Evolutionary conservation across 495 filamentous ascomycete species (phyloP).

Genomic region (Umbilicaria muhlenbergii): DNA sequence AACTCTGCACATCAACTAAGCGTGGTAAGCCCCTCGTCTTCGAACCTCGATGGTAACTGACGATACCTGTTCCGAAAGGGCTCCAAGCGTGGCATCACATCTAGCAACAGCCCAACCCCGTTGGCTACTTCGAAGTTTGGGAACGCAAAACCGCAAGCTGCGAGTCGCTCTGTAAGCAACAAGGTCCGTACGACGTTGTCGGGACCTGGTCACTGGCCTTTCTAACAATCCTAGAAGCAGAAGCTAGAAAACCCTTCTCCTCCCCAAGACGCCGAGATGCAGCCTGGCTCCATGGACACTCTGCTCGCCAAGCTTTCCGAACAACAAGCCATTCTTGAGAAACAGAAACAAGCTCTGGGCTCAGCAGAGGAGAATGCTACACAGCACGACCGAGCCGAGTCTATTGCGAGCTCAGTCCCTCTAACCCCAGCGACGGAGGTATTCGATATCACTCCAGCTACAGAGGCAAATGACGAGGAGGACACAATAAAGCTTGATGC

Average conservation of each 20-base stretch:
- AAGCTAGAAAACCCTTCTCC: constrained; percentile 28
- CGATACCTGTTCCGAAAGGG: background rate
- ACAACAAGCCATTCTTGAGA: constrained; percentile 41
- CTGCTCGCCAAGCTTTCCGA: constrained; percentile 52
- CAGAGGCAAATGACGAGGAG: constrained; percentile 7
- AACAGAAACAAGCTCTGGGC: constrained; percentile 35
- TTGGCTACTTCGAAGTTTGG: constrained; percentile 26
- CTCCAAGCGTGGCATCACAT: constrained; percentile 16
- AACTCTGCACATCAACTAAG: constrained; percentile 4
- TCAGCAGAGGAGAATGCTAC: constrained; percentile 15
- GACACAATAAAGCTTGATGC: constrained; percentile 18
- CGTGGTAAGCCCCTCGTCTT: constrained; percentile 3
- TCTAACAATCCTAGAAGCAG: constrained; percentile 37
- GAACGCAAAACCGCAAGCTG: constrained; percentile 16
- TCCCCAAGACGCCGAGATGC: constrained; percentile 21
- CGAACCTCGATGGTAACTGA: no score
- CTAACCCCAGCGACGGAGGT: constrained; percentile 42
- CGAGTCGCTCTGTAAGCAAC: constrained; percentile 1
- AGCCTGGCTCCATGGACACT: constrained; percentile 30
- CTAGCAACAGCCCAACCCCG: constrained; percentile 18
- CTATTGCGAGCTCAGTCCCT: constrained; percentile 35
- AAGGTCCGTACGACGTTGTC: constrained; percentile 14
- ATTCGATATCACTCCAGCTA: constrained; percentile 23
- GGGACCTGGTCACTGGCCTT: background rate
- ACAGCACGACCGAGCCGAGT: constrained; percentile 25